Evolutionary conservation across 345 rosid species (phyloP).

Genomic region (Arabidopsis arenosa): DNA sequence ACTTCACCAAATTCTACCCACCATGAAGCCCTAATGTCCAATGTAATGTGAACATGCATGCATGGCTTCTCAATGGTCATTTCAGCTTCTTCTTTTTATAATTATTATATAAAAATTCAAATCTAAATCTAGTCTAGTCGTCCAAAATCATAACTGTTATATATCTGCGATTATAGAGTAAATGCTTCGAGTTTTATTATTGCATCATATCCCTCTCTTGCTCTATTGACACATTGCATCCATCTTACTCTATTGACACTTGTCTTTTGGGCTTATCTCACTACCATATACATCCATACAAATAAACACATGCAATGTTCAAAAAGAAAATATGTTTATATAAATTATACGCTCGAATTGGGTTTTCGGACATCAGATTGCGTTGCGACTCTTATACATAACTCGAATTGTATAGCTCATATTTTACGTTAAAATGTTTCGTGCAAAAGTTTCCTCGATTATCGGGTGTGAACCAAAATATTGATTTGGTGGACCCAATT

Average conservation of each 20-base stretch:
- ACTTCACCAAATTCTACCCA: constrained; percentile 97
- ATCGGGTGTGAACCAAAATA: constrained; percentile 21
- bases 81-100: not conserved
- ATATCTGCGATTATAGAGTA: not conserved
- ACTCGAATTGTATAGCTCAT: constrained; percentile 26
- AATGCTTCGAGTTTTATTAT: not conserved
- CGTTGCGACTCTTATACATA: constrained; percentile 30
- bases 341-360: not conserved
- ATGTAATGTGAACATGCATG: constrained; percentile 47
- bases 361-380: not conserved
- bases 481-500: constrained; percentile 37
- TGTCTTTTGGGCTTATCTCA: constrained; percentile 25
- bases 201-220: constrained; percentile 11
- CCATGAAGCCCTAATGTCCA: constrained; percentile 56
- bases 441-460: constrained; percentile 36
- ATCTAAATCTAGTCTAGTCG: constrained; percentile 21
- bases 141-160: not conserved
- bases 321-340: constrained; percentile 7
- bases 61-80: constrained; percentile 29
- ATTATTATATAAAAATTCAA: constrained; percentile 9
- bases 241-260: constrained; percentile 25
- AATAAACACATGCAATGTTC: constrained; percentile 15
- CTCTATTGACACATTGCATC: constrained; percentile 15
- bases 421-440: constrained; percentile 31
- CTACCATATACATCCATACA: constrained; percentile 2